Base-by-base conservation (phyloP, 352 stramenopile genomes). In the Elongisporangium undulatum region DNA sequence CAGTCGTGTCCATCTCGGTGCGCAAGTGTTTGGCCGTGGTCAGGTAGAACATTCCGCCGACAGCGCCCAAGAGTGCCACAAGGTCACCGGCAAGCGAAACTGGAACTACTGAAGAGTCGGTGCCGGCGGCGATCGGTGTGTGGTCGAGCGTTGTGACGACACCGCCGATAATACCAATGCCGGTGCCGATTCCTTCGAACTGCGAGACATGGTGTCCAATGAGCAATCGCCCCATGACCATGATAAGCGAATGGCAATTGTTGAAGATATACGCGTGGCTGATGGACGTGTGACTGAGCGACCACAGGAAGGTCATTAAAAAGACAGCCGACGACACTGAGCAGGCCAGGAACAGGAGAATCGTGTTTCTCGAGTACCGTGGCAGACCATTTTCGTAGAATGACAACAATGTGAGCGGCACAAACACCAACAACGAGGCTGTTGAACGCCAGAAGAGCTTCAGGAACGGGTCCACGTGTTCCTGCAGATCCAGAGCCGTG, bases 241-340 rank as follows among this genome's bases (percentile, higher is more conserved):
- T 88, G 21, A 93, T 71, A 53, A 93, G 64, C 59, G 83, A 93
- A 62, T 93, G 85, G 58, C 82, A 91, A 58, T 93, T 95, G 71
- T 95, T 93, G 75, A 93, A 92, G 62, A 93, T 92, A 57, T 91
- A 93, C 58, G 82, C 85, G 62, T 92, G 83, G 51, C 83, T 78
- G 59, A 91, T 89, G 7, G 83, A 93, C 51, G 85, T 93, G 64
- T 87, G 79, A 39, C 71, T 75, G 16, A 95, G 63, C 13, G 85
- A 75, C 79, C 82, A 91, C 38, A 95, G 54, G 58, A 92, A 93
- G 29, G 83, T 93, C 75, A 84, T 88, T 39, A 92, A 64, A 60
- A 90, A 94, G 29, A 94, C 73, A 26, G 82, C 71, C 62, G 92
- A 90, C 22, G 79, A 76, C 10, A 92, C 54, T 53, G 75, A 86